Conservation (phyloP, 257 asterid genomes). For the Lycium barbarum region DNA sequence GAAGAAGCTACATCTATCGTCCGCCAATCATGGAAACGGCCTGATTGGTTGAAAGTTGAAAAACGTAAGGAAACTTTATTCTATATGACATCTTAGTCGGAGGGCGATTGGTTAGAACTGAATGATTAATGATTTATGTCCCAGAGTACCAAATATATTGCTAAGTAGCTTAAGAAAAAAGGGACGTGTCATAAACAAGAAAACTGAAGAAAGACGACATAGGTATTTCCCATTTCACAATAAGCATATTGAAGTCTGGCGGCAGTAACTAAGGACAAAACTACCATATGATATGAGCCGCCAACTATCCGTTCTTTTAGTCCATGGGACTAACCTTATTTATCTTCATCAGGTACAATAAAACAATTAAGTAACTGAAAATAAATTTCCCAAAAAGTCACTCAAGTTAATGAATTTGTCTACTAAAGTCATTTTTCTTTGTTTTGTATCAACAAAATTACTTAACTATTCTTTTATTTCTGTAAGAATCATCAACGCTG, state of each 20-base stretch:
- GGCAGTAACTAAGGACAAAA: not conserved
- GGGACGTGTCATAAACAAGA: conserved; percentile 6
- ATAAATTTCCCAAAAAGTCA: no score
- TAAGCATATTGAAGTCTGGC: not conserved
- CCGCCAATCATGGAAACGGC: conserved; percentile 1
- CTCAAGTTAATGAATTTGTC: no score
- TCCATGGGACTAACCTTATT: no score
- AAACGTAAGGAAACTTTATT: not conserved
- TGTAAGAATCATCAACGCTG: no score
- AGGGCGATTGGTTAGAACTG: not conserved
- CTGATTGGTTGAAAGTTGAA: not conserved
- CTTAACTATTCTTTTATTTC: no score
- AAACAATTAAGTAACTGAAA: no score
- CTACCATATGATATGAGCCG: not conserved
- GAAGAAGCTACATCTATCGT: not conserved
- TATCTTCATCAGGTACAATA: no score
- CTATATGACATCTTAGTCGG: not conserved
- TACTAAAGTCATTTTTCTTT: no score
- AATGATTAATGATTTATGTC: not conserved
- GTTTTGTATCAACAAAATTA: no score
- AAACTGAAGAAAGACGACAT: not conserved
- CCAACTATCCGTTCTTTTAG: no score
- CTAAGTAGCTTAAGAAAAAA: not conserved
- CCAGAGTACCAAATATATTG: not conserved
- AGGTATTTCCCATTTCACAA: not conserved